These are phyloP conservation scores for Starmerella kuoi DNA, from an alignment of 805 yeast species.

Conservation along the genomic window DNA sequence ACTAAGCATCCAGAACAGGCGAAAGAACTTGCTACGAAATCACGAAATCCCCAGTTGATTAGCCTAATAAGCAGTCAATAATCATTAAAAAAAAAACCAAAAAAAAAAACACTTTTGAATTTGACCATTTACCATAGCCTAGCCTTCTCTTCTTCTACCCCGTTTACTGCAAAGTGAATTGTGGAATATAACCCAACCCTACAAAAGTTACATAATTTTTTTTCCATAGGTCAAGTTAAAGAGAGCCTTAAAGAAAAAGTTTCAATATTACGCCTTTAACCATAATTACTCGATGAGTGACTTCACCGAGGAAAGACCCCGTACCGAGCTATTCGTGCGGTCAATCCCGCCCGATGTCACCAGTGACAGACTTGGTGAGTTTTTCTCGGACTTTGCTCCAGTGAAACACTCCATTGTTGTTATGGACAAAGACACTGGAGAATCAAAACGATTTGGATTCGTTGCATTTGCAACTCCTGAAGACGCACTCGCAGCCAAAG, in stretches of 20 bases:
- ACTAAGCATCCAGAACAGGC: slow-evolving; percentile 33
- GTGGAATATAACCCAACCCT: no score
- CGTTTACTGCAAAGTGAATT: no score
- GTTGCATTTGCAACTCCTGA: slow-evolving; percentile 79
- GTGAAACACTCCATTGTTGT: slow-evolving; percentile 92
- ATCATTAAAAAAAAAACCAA: no score
- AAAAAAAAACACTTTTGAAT: no score
- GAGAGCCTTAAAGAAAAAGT: no score
- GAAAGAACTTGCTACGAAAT: slow-evolving; percentile 25
- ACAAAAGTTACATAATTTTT: slow-evolving; percentile 18
- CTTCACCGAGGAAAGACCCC: slow-evolving; percentile 6
- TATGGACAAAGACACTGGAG: slow-evolving; percentile 51
- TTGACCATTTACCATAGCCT: no score
- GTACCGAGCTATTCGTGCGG: slow-evolving; percentile 56
- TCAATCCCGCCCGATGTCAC: slow-evolving; percentile 72
- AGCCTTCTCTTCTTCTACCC: no score
- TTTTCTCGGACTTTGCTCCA: slow-evolving; percentile 84
- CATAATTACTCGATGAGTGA: no score
- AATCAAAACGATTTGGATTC: slow-evolving; percentile 90
- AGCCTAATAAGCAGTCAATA: not conserved
- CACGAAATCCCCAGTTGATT: slow-evolving; percentile 19
- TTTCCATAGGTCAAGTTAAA: slow-evolving; percentile 1
- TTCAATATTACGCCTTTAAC: no score
- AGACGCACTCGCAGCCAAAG: slow-evolving; percentile 67
- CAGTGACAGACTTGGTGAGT: slow-evolving; percentile 67